These are phyloP conservation scores for Colletotrichum destructivum DNA, from an alignment of 2,329 filamentous ascomycete genomes.

Conservation along the genomic window DNA sequence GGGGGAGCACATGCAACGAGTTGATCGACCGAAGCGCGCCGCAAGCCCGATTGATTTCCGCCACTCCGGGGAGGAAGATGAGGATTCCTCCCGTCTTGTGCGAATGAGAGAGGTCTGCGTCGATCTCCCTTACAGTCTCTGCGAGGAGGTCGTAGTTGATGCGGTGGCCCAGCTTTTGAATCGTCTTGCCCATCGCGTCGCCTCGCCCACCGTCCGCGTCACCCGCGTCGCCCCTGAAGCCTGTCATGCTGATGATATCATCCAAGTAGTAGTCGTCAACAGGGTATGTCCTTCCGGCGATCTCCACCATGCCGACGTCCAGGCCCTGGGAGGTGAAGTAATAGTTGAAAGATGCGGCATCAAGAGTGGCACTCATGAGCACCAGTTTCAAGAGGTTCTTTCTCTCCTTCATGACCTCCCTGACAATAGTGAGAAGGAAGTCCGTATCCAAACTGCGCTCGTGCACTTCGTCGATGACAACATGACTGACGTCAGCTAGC, in stretches of 20 bases:
- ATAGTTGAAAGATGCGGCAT: conserved; percentile 85
- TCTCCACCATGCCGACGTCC: conserved; percentile 85
- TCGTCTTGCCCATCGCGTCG: conserved; percentile 76
- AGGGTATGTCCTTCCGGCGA: conserved; percentile 89
- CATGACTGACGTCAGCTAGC: conserved; percentile 90
- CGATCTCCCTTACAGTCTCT: conserved; percentile 85
- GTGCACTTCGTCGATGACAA: conserved; percentile 97
- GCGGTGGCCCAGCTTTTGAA: conserved; percentile 81
- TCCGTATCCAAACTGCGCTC: conserved; percentile 96
- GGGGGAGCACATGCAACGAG: conserved; percentile 82
- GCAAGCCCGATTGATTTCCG: conserved; percentile 90
- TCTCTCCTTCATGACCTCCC: conserved; percentile 82
- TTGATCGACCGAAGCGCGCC: conserved; percentile 74
- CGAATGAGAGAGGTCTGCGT: conserved; percentile 77
- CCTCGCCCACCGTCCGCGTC: conserved; percentile 62
- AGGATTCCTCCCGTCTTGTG: conserved; percentile 87
- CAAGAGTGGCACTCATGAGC: conserved; percentile 96
- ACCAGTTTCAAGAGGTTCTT: conserved; percentile 89
- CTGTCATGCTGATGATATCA: conserved; percentile 85
- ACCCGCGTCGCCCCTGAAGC: conserved; percentile 71
- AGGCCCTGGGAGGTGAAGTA: conserved; percentile 83
- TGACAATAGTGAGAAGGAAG: conserved; percentile 89
- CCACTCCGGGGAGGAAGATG: conserved; percentile 94
- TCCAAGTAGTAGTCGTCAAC: conserved; percentile 93
- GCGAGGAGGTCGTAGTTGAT: conserved; percentile 94